phyloP scores from a whole-genome alignment of 2,329 filamentous ascomycete genomes.

The Cryphonectria carpinicola region DNA sequence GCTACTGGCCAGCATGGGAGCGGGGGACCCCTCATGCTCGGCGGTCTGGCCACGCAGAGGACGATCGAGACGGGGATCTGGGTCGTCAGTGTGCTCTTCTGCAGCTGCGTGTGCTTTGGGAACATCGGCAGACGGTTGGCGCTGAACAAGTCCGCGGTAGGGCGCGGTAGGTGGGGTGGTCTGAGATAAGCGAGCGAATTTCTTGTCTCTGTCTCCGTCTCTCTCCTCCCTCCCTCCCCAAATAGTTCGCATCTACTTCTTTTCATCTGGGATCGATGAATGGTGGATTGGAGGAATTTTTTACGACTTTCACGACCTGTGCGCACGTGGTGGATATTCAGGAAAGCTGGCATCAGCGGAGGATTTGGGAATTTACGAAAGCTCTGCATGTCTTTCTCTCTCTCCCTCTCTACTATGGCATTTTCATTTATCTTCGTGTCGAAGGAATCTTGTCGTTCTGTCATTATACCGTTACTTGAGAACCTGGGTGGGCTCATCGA shows the following conservation, averaged over 20 bases:
- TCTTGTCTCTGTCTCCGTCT: background rate
- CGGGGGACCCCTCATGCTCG: slow-evolving; percentile 45
- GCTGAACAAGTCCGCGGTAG: slow-evolving; percentile 48
- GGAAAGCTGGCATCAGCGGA: background rate
- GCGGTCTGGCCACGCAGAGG: slow-evolving; percentile 63
- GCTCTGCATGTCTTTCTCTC: background rate
- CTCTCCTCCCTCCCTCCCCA: background rate
- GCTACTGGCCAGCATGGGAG: slow-evolving; percentile 31
- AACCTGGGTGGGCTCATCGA: background rate
- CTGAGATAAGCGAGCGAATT: slow-evolving; percentile 34
- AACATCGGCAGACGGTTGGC: slow-evolving; percentile 86
- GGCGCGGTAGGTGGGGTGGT: slow-evolving; percentile 52
- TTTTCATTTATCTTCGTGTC: background rate
- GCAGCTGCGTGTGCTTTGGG: slow-evolving; percentile 93
- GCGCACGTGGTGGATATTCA: background rate
- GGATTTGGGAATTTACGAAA: background rate
- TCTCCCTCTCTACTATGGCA: background rate
- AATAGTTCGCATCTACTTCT: background rate
- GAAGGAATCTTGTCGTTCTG: background rate
- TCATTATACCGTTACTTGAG: background rate
- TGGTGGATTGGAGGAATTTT: background rate
- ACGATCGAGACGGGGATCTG: slow-evolving; percentile 77
- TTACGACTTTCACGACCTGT: background rate
- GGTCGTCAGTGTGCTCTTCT: slow-evolving; percentile 93
- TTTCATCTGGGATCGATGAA: background rate